phyloP scores from a whole-genome alignment of 306 rosid species.

The Casuarina glauca region DNA sequence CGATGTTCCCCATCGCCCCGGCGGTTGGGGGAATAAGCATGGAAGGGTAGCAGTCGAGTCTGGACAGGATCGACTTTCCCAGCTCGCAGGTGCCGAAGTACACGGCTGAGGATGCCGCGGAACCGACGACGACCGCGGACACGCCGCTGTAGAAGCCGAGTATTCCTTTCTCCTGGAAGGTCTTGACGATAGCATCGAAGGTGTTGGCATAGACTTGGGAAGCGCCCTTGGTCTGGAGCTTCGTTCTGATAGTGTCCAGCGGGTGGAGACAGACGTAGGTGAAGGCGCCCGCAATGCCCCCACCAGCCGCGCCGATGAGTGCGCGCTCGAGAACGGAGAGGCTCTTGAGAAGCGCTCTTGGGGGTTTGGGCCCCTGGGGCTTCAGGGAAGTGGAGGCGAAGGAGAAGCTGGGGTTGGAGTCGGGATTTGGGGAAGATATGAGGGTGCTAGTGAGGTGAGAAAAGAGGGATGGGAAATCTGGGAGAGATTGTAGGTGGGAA shows the following conservation, averaged over 20 bases:
- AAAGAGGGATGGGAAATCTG: constrained; percentile 45
- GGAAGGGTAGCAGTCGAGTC: constrained; percentile 48
- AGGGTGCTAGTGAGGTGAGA: constrained; percentile 33
- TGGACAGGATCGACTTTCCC: constrained; percentile 65
- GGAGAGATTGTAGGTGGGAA: constrained; percentile 20
- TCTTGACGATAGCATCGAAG: constrained; percentile 63
- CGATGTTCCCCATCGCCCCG: constrained; percentile 85
- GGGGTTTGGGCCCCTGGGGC: constrained; percentile 33
- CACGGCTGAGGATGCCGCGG: constrained; percentile 82
- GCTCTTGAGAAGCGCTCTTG: constrained; percentile 41
- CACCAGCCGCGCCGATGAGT: constrained; percentile 80
- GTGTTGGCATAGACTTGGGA: constrained; percentile 62
- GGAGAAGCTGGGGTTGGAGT: constrained; percentile 12
- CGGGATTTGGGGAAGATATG: constrained; percentile 7
- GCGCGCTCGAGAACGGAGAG: constrained; percentile 83
- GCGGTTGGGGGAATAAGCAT: constrained; percentile 76
- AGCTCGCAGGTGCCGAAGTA: constrained; percentile 91
- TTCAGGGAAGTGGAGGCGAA: constrained; percentile 47
- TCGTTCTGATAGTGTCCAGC: constrained; percentile 83
- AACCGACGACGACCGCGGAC: constrained; percentile 84
- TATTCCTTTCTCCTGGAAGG: constrained; percentile 66
- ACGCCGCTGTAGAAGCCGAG: constrained; percentile 82
- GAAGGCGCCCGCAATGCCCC: constrained; percentile 95
- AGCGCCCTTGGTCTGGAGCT: constrained; percentile 87
- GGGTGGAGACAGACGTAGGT: constrained; percentile 89